Base-by-base conservation (phyloP, 768 basidiomycete genomes). In the Tricholoma hemisulphureum region DNA sequence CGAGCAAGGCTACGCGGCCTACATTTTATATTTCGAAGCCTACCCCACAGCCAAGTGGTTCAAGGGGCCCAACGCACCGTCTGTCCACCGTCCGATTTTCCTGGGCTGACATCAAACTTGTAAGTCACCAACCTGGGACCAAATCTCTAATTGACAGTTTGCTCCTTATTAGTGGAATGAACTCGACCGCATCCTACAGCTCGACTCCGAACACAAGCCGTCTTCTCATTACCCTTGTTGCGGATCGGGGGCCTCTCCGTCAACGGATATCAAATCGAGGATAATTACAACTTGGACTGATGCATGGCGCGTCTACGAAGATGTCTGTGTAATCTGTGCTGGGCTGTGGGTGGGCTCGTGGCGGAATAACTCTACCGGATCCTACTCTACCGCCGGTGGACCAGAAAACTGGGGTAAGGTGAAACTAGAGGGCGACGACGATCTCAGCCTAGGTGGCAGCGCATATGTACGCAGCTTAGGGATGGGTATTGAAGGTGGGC, bases 41-140 rank as follows among this genome's bases (percentile, higher is more conserved):
- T 0, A 65, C 79, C 6, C 68, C 72, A 31, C 73, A 75, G 14
- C 62, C 74, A 6, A 60, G 70, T 45, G 67, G 62, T 6, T 61
- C 72, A 3, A 72, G 75, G 53, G 71, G 73, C 6, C 79, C 81
- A 2, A 77, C 80, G 8, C 78, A 87, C 68, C 76, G 80, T 4
- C 78, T 92, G 18, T 83, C 83, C 1, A 76, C 79, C 10, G 80
- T 89, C 23, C 80, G 87, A 50, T 93, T 91, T 65, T 83, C 90
- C 1, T 93, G 91, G 89, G 91, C 89, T 68, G 91, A 93, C 67
- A 78, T 92, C 39, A 85, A 84, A 69, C 74, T 91, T 43, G 88
- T 89, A 56, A 56, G 83, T 71, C 6, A 49, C 3, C 6, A 10
- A 8, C 18, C 26, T n/a, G 7, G 46, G 24, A 24, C 23, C 53